These are phyloP conservation scores for Chimonanthus praecox DNA, from an alignment of 164 flowering plant genomes.

Conservation along the genomic window DNA sequence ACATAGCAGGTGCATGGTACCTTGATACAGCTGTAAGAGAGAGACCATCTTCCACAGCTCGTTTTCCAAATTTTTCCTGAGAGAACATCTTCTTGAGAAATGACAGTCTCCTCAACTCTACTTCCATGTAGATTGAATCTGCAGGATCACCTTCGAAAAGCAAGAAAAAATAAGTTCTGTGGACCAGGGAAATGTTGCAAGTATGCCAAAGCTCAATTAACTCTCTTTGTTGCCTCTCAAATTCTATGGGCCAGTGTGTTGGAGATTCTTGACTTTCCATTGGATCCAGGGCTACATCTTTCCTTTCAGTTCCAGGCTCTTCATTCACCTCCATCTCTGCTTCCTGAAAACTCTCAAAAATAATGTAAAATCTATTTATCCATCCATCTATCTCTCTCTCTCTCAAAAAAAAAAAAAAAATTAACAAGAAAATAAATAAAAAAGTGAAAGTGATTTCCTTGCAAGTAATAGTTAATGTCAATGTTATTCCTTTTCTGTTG, in stretches of 20 bases:
- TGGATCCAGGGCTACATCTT: constrained; percentile 51
- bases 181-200: constrained; percentile 74
- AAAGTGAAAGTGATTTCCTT: not conserved
- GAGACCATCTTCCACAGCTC: constrained; percentile 22
- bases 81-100: constrained; percentile 49
- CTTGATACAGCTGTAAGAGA: constrained; percentile 44
- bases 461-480: not conserved
- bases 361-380: not conserved
- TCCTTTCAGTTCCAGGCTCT: constrained; percentile 20
- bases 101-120: constrained; percentile 72
- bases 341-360: constrained; percentile 28
- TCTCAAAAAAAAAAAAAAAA: too few species aligned
- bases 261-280: constrained; percentile 34
- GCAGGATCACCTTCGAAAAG: constrained; percentile 86
- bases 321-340: constrained; percentile 17
- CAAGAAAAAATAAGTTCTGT: constrained; percentile 79
- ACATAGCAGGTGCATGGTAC: constrained; percentile 25
- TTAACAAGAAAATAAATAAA: too few species aligned
- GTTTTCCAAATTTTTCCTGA: constrained; percentile 16
- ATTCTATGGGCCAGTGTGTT: constrained; percentile 42
- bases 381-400: too few species aligned
- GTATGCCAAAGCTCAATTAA: constrained; percentile 77
- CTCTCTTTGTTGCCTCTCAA: constrained; percentile 48
- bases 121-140: constrained; percentile 81
- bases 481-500: not conserved